phyloP scores from a whole-genome alignment of 1,139 yeast species.

The Blastobotrys aristatus region DNA sequence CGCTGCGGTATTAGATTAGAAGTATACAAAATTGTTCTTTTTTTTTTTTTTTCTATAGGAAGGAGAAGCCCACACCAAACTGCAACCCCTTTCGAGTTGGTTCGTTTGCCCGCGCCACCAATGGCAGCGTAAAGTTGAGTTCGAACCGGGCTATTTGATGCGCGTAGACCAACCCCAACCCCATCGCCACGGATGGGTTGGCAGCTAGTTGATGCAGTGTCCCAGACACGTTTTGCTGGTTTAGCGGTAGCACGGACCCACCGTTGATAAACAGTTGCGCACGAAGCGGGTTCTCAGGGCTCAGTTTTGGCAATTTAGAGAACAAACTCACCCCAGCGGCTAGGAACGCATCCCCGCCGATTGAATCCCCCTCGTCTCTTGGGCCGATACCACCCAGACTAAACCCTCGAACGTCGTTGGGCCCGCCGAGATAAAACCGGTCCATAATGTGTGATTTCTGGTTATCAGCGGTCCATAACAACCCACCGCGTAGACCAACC shows the following conservation, averaged over 20 bases:
- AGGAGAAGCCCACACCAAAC: conserved; percentile 86
- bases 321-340: conserved; percentile 69
- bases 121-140: conserved; percentile 76
- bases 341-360: conserved; percentile 78
- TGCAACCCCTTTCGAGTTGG: conserved; percentile 78
- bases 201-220: conserved; percentile 27
- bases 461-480: conserved; percentile 22
- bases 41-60: conserved; percentile 58
- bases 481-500: conserved; percentile 25
- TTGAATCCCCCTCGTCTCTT: conserved; percentile 46
- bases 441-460: conserved; percentile 37
- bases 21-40: too few relatives aligned
- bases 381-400: conserved; percentile 83
- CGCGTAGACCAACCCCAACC: conserved; percentile 66
- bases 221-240: conserved; percentile 27
- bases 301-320: conserved; percentile 54
- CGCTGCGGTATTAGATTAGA: too few relatives aligned
- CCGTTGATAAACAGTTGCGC: conserved; percentile 67
- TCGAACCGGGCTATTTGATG: conserved; percentile 93
- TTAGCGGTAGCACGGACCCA: conserved; percentile 56
- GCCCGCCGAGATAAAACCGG: conserved; percentile 67
- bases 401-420: conserved; percentile 78
- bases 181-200: conserved; percentile 32
- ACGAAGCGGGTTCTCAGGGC: conserved; percentile 55
- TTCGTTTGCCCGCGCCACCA: conserved; percentile 61